Evolutionary conservation across 164 flowering plant genomes (phyloP).

Genomic region (Tetrastigma voinierianum): DNA sequence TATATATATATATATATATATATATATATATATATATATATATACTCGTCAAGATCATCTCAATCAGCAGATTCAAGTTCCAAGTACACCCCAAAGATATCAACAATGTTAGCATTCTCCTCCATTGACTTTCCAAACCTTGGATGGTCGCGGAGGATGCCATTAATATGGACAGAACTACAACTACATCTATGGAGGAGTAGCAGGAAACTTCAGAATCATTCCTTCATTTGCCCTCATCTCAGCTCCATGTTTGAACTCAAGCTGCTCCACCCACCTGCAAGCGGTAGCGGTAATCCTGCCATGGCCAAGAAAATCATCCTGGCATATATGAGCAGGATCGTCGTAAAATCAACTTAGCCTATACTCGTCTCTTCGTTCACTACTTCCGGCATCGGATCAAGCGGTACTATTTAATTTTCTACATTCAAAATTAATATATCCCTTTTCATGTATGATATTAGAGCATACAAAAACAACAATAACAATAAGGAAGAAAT

Average conservation of each 20-base stretch:
- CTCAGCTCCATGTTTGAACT: neutral
- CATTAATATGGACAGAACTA: conserved; percentile 4
- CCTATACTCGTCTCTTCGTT: conserved; percentile 21
- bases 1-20: too few species aligned
- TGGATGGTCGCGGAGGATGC: conserved; percentile 19
- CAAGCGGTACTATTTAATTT: conserved; percentile 1
- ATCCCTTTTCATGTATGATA: too few species aligned
- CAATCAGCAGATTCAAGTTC: neutral
- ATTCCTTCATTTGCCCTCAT: conserved; percentile 2
- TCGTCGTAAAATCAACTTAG: conserved; percentile 14
- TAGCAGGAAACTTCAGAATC: conserved; percentile 1
- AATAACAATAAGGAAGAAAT: neutral
- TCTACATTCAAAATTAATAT: neutral
- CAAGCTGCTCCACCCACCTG: neutral
- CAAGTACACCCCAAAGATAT: neutral
- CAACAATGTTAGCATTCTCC: conserved; percentile 23
- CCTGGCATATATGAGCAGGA: conserved; percentile 17
- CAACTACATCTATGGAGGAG: neutral
- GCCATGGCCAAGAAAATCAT: conserved; percentile 13
- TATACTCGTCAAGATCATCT: conserved; percentile 6
- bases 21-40: too few species aligned
- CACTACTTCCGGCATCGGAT: conserved; percentile 12
- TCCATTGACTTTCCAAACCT: conserved; percentile 15
- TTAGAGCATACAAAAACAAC: too few species aligned
- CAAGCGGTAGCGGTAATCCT: neutral